phyloP scores from a whole-genome alignment of 148 eudicot genomes.

The Vaccinium macrocarpon region DNA sequence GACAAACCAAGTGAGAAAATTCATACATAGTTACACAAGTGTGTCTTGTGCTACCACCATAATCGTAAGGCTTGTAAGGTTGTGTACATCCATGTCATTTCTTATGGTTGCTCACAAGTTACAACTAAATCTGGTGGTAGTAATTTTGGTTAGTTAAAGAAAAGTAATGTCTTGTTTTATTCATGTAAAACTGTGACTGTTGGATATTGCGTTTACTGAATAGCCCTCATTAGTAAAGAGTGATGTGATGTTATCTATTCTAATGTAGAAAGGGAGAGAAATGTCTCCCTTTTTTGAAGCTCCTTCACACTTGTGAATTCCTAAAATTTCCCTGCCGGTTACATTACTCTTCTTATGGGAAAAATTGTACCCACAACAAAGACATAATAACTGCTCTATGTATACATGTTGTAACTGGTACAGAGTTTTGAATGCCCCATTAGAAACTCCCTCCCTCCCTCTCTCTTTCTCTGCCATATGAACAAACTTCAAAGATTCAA shows the following conservation, averaged over 20 bases:
- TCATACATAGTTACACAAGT: not conserved
- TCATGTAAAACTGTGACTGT: not conserved
- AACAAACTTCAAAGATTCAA: no score
- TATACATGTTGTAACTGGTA: no score
- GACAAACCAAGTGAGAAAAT: not conserved
- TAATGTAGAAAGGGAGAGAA: no score
- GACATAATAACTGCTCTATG: no score
- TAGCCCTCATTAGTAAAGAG: not conserved
- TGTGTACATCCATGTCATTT: not conserved
- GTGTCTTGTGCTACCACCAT: not conserved
- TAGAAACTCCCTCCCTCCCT: no score
- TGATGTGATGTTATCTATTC: not conserved
- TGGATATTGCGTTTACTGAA: not conserved
- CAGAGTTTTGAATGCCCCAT: no score
- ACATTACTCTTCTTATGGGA: no score
- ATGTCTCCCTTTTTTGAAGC: no score
- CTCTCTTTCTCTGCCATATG: no score
- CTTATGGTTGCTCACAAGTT: not conserved
- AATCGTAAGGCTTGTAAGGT: not conserved
- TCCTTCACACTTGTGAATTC: no score
- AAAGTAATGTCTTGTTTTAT: not conserved
- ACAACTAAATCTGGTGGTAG: not conserved
- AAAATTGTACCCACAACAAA: no score
- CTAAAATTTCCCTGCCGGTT: no score
- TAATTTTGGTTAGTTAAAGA: not conserved